Evolutionary conservation across 1,284 basidiomycete genomes (phyloP).

Genomic region (Apiotrichum siamense): DNA sequence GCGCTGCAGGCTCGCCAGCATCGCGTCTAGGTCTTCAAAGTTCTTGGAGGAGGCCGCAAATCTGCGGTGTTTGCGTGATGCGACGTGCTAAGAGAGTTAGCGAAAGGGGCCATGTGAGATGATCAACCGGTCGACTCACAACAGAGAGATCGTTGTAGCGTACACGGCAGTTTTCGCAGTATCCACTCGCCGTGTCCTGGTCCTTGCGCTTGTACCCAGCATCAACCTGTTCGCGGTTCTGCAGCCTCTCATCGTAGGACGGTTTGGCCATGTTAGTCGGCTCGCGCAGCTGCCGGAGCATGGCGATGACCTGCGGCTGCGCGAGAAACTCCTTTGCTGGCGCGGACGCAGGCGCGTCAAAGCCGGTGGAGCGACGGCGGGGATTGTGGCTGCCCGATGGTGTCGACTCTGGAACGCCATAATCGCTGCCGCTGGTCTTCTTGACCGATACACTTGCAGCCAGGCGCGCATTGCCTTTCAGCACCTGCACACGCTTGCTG

Average conservation of each 20-base stretch:
- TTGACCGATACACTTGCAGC: conserved; percentile 14
- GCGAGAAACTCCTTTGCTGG: conserved; percentile 32
- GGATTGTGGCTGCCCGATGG: neutral
- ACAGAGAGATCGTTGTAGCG: conserved; percentile 84
- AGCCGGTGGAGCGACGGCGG: conserved; percentile 16
- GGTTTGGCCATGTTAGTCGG: conserved; percentile 22
- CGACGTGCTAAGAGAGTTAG: conserved; percentile 61
- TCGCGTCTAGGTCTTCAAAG: conserved; percentile 73
- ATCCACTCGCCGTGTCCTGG: conserved; percentile 74
- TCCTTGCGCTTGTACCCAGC: conserved; percentile 53
- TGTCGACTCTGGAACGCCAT: neutral
- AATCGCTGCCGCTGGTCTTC: neutral
- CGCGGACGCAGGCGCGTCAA: conserved; percentile 1
- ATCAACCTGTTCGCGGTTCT: conserved; percentile 35
- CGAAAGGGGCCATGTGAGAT: neutral
- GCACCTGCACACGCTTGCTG: conserved; percentile 46
- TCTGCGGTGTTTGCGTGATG: conserved; percentile 69
- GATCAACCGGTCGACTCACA: conserved; percentile 51
- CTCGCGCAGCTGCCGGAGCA: conserved; percentile 30
- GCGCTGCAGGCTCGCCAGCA: conserved; percentile 68
- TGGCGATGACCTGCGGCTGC: conserved; percentile 36
- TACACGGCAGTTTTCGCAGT: conserved; percentile 92
- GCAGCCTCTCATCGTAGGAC: conserved; percentile 25
- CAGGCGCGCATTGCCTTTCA: conserved; percentile 42
- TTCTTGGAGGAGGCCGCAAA: conserved; percentile 77